Evolutionary conservation across 495 filamentous ascomycete genomes (phyloP), one percentile per base, ranked within the genome.

Genomic region (Neurospora africana): DNA sequence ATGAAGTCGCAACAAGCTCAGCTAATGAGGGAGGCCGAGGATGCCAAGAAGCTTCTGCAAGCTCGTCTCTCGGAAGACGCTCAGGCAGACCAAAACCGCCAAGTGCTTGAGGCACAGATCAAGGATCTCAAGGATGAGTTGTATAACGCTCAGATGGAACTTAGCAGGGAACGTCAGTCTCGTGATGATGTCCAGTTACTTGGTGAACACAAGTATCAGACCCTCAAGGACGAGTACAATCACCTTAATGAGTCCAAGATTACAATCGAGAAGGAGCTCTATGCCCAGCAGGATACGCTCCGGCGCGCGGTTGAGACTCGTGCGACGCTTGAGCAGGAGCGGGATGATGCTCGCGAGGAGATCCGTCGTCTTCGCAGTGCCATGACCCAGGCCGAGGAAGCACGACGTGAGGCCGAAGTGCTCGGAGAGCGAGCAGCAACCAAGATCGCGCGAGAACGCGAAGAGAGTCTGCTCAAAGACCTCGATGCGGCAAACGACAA

Each of bases 231-330:
- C 27, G 94, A 98, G 72, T 97, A 91, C 76, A 87, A 94, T 38
- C 86, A 87, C n/a, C 85, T 99, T 17, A 97, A 97, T 74, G 93
- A 97, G 43, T 91, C 94, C 6, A 99, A 99, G 81, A 97, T 98
- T 75, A 95, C 87, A 44, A 98, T 99, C 70, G 95, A 99, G 79
- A 98, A 97, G 80, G 96, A 98, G 80, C 93, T 99, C 81, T 98
- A 98, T 79, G 89, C 91, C n/a, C 95, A 98, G 76, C 94, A 98
- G 80, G 95, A 99, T 78, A 92, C 91, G 17, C 88, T 98, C 65
- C 91, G 95, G 27, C 91, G 95, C 23, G 91, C 94, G 10, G 92
- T 91, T 47, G 93, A 97, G 81, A 91, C 90, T 37, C 88, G 93
- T 13, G 82, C 90, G 11, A 84, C 87, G 23, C 92, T 91, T 5